Evolutionary conservation across 176 grass and related monocot species (phyloP).

Genomic region (Oryza punctata): DNA sequence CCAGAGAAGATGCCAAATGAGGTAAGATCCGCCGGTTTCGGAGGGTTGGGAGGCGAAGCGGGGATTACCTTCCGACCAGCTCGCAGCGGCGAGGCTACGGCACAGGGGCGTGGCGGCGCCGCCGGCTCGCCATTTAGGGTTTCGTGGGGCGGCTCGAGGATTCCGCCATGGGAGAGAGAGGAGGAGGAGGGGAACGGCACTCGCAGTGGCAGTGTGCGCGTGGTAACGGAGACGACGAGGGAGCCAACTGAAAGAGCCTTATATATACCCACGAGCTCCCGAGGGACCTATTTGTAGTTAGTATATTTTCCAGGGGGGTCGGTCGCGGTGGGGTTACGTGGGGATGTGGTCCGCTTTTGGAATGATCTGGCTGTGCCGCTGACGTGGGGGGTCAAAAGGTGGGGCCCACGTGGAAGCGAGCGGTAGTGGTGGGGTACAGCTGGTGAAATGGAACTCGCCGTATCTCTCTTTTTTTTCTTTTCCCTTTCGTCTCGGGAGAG

Average conservation of each 20-base stretch:
- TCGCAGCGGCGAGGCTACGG: conserved; percentile 40
- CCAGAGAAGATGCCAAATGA: conserved; percentile 22
- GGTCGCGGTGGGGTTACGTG: conserved; percentile 28
- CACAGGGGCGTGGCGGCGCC: conserved; percentile 41
- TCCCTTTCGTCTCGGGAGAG: background rate
- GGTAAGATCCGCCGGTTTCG: conserved; percentile 33
- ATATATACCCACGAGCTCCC: background rate
- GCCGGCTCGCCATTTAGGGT: conserved; percentile 51
- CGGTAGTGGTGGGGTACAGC: conserved; percentile 15
- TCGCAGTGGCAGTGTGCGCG: conserved; percentile 24
- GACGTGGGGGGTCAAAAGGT: conserved; percentile 30
- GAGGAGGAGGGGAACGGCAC: background rate
- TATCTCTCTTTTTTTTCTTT: background rate
- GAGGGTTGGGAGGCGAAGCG: background rate
- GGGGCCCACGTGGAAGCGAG: conserved; percentile 39
- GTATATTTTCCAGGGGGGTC: background rate
- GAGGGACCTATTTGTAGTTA: conserved; percentile 8
- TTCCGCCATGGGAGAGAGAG: conserved; percentile 46
- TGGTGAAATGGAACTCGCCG: conserved; percentile 21
- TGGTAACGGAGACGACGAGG: conserved; percentile 48
- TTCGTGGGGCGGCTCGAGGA: conserved; percentile 30
- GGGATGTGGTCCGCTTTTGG: conserved; percentile 41
- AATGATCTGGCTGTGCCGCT: conserved; percentile 32
- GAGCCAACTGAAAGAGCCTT: conserved; percentile 26
- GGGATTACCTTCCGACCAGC: conserved; percentile 39